Base-by-base conservation (phyloP, 371 early-diverging fungal genomes). In the Apophysomyces ossiformis region DNA sequence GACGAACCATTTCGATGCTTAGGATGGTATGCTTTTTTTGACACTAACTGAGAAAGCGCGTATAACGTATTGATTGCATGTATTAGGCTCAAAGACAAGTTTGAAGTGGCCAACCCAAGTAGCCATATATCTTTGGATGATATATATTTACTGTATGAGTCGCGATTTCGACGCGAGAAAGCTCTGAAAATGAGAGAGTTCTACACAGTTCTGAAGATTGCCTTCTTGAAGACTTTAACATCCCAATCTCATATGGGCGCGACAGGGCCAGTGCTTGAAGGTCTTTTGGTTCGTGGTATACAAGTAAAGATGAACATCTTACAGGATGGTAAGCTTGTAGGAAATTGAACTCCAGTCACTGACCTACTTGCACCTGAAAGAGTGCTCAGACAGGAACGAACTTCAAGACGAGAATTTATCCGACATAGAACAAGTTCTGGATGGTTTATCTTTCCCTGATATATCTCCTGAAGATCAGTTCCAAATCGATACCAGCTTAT, bases 1-100 rank as follows among this genome's bases (percentile, higher is more conserved):
- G 75, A 79, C 26, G 77, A 79, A 54, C 79, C 78, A 13, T 78
- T 68, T 57, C 67, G 78, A 3, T 78, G 78, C 39, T 59, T 78
- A 15, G 78, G 78, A 44, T 78, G 78, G 78, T 68, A 68, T 65
- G 12, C 5, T 59, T 8, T 5, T 50, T 16, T 11, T 44, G n/a
- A 9, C 6, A 50, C 0, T 26, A 26, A 26, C 32, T 26, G 32
- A 26, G 32, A 26, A 26, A 26, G 32, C 32, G 32, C 32, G 13
- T 9, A 37, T 16, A 8, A 37, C 4, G 12, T 58, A n/a, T 35
- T 13, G 6, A 38, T 41, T 13, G 6, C 56, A 18, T 21, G n/a
- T 5, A n/a, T 11, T 60, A 72, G 72, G 73, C 56, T 78, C 0
- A 78, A 78, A 16, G 76, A 78, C 26, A 75, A 68, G n/a, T 75